These are phyloP conservation scores for Hebeloma cylindrosporum DNA, from an alignment of 768 basidiomycete genomes.

Conservation along the genomic window DNA sequence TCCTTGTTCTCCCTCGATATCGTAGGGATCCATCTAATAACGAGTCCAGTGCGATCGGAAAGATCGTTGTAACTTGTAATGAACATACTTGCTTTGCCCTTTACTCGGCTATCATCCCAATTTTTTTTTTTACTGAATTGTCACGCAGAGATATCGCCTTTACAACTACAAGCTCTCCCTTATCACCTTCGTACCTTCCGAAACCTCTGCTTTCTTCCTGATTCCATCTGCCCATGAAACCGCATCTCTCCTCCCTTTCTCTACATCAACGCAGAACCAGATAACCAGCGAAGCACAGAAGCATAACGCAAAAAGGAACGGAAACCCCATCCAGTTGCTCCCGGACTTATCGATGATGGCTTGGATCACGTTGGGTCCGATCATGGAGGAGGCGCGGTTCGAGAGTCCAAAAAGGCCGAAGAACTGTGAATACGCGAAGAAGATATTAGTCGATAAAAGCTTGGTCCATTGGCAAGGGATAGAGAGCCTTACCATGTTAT, in stretches of 20 bases:
- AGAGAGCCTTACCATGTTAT: slow-evolving; percentile 54
- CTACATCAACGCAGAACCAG: slow-evolving; percentile 71
- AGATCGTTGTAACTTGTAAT: too few species aligned
- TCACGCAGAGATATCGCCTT: too few species aligned
- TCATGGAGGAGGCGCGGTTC: slow-evolving; percentile 83
- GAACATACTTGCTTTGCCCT: too few species aligned
- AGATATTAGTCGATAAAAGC: not conserved
- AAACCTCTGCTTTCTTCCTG: slow-evolving; percentile 18
- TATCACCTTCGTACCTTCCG: too few species aligned
- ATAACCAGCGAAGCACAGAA: slow-evolving; percentile 65
- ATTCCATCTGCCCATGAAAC: slow-evolving; percentile 50
- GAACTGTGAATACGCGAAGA: slow-evolving; percentile 49
- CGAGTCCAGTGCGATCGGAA: too few species aligned
- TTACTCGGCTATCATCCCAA: too few species aligned
- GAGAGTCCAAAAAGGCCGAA: slow-evolving; percentile 86
- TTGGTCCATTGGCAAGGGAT: not conserved
- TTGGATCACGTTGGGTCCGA: slow-evolving; percentile 84
- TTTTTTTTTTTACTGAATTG: too few species aligned
- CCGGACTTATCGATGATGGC: slow-evolving; percentile 74
- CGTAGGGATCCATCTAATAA: too few species aligned
- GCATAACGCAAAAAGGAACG: slow-evolving; percentile 79
- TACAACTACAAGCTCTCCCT: too few species aligned
- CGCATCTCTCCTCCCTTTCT: slow-evolving; percentile 63
- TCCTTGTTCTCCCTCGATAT: too few species aligned
- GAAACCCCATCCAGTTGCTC: slow-evolving; percentile 82